These are phyloP conservation scores for Pseudozyma sp. DNA, from an alignment of 1,284 basidiomycete species.

Conservation along the genomic window DNA sequence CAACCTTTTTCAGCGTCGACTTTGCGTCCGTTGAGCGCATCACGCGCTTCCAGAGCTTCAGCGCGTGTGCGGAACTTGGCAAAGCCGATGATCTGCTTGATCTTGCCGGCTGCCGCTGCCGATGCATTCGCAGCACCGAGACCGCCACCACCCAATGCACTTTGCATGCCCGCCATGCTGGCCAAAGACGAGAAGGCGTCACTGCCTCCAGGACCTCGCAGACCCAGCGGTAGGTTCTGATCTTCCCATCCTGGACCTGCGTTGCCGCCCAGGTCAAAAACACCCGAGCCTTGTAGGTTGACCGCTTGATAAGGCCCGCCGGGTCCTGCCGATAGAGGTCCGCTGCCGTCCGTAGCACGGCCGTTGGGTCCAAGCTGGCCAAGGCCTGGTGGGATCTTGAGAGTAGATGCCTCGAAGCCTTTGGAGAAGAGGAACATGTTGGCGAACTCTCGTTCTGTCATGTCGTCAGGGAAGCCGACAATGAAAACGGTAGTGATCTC, in stretches of 20 bases:
- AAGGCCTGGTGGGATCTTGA: constrained; percentile 94
- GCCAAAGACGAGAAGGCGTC: constrained; percentile 46
- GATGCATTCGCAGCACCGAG: constrained; percentile 19
- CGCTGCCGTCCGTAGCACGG: constrained; percentile 29
- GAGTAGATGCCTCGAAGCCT: constrained; percentile 95
- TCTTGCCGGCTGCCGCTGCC: constrained; percentile 52
- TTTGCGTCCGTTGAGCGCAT: constrained; percentile 87
- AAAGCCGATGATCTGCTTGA: constrained; percentile 94
- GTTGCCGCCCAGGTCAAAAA: constrained; percentile 35
- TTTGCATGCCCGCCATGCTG: constrained; percentile 39
- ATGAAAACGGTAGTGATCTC: constrained; percentile 99
- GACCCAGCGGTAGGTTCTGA: constrained; percentile 47
- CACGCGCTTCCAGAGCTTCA: constrained; percentile 88
- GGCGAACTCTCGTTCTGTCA: constrained; percentile 98
- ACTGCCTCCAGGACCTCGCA: constrained; percentile 46
- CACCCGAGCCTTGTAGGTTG: constrained; percentile 53
- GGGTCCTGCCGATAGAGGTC: constrained; percentile 33
- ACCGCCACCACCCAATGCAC: constrained; percentile 31
- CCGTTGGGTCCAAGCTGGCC: constrained; percentile 67
- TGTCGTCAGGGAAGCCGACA: constrained; percentile 98
- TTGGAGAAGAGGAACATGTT: constrained; percentile 98
- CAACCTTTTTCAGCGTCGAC: constrained; percentile 95
- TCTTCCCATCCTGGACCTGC: constrained; percentile 45
- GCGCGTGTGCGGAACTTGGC: constrained; percentile 91
- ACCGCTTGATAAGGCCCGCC: constrained; percentile 61